These are phyloP conservation scores for Fusarium coicis DNA, from an alignment of 2,329 filamentous ascomycete species.

Conservation along the genomic window DNA sequence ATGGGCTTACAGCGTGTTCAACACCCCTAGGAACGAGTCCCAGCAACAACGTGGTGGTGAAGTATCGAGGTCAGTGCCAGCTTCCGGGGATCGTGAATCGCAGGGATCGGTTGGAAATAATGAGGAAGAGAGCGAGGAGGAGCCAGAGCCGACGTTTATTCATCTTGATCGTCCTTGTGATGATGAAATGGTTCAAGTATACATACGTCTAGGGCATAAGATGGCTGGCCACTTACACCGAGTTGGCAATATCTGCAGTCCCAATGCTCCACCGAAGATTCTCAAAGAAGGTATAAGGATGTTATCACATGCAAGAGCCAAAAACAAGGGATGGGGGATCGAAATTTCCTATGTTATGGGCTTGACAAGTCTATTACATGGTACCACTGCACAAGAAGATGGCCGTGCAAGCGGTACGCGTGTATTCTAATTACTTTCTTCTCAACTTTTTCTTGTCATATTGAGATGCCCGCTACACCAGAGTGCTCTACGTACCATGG, in stretches of 20 bases:
- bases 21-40: background rate
- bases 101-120: background rate
- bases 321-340: constrained; percentile 13
- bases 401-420: background rate
- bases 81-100: background rate
- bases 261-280: constrained; percentile 20
- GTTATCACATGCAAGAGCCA: background rate
- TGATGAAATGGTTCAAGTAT: constrained; percentile 34
- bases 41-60: background rate
- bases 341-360: constrained; percentile 2
- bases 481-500: background rate
- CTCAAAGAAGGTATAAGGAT: constrained; percentile 28
- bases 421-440: background rate
- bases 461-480: background rate
- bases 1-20: constrained; percentile 30
- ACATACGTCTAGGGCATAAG: constrained; percentile 31
- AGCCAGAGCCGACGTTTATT: constrained; percentile 25
- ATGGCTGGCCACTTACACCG: constrained; percentile 20
- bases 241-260: constrained; percentile 28
- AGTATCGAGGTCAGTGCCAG: background rate
- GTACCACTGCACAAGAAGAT: background rate
- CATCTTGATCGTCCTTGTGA: constrained; percentile 34
- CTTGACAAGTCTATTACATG: constrained; percentile 1
- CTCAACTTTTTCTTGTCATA: background rate
- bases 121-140: background rate